These are phyloP conservation scores for Bipolaris bicolor DNA, from an alignment of 2,329 filamentous ascomycete species.

Conservation along the genomic window DNA sequence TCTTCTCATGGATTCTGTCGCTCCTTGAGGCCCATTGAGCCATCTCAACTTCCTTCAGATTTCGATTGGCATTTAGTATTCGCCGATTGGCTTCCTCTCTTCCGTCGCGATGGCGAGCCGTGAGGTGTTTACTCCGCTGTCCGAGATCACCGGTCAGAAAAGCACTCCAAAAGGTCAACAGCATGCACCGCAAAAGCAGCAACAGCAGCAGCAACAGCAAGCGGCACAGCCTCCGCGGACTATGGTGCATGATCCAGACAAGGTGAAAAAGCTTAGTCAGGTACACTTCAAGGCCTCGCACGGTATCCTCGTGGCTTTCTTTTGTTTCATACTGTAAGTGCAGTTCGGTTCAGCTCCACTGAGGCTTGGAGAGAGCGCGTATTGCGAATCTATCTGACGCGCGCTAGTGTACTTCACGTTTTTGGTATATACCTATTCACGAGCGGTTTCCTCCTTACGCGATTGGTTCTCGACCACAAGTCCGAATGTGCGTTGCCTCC, in stretches of 20 bases:
- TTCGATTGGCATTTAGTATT: slow-evolving; percentile 1
- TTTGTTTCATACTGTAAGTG: slow-evolving; percentile 67
- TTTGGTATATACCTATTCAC: slow-evolving; percentile 91
- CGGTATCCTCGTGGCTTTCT: slow-evolving; percentile 66
- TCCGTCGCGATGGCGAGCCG: slow-evolving; percentile 44
- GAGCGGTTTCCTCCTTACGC: slow-evolving; percentile 89
- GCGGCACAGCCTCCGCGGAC: slow-evolving; percentile 10
- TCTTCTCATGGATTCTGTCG: slow-evolving; percentile 28
- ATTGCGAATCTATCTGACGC: slow-evolving; percentile 12
- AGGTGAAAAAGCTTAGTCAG: slow-evolving; percentile 51
- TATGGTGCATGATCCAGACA: slow-evolving; percentile 22
- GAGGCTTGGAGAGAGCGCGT: neutral
- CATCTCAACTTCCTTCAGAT: slow-evolving; percentile 2
- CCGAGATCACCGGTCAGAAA: slow-evolving; percentile 46
- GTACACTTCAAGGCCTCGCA: slow-evolving; percentile 61
- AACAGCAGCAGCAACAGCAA: slow-evolving; percentile 31
- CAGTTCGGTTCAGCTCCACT: slow-evolving; percentile 1
- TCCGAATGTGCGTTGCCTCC: slow-evolving; percentile 79
- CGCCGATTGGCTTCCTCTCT: slow-evolving; percentile 3
- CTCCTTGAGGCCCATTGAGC: slow-evolving; percentile 23
- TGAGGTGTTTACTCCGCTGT: slow-evolving; percentile 45
- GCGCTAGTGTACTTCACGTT: slow-evolving; percentile 70
- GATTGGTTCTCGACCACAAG: slow-evolving; percentile 78
- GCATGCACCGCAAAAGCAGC: slow-evolving; percentile 17
- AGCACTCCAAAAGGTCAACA: slow-evolving; percentile 38